Conservation (phyloP, 2,329 filamentous ascomycete species). For the Talaromyces verruculosus region DNA sequence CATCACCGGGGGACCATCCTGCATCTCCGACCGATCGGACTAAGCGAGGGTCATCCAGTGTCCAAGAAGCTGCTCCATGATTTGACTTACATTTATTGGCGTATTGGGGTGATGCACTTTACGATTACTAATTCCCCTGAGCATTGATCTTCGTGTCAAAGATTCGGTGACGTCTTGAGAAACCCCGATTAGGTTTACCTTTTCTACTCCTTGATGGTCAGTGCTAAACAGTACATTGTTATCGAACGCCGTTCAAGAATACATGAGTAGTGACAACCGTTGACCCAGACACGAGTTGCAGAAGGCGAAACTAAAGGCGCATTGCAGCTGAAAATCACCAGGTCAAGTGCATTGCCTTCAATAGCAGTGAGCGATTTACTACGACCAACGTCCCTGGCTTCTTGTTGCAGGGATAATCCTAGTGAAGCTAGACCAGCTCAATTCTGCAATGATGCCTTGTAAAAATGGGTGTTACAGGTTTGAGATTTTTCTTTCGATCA, state of each 20-base stretch:
- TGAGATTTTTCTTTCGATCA: neutral
- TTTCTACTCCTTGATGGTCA: neutral
- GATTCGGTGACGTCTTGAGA: neutral
- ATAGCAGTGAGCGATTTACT: neutral
- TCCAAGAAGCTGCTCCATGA: neutral
- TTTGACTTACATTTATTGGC: neutral
- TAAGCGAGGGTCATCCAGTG: neutral
- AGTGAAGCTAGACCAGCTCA: neutral
- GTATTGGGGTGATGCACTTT: neutral
- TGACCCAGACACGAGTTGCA: neutral
- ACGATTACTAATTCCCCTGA: neutral
- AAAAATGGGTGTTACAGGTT: neutral
- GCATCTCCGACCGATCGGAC: conserved; percentile 11
- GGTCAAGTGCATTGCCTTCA: neutral
- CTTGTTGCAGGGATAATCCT: conserved; percentile 8
- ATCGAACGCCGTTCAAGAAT: neutral
- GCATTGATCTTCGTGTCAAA: neutral
- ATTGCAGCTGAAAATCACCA: neutral
- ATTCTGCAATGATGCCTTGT: neutral
- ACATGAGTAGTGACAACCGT: neutral
- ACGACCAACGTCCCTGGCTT: neutral
- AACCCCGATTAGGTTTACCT: neutral
- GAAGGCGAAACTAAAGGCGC: neutral
- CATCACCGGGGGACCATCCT: conserved; percentile 1
- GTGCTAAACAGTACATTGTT: neutral